Percentiles rank a stretch among this genome's conserved stretches.
Evolutionary conservation across 169 alveolate species (phyloP).

Genomic region (Plasmodium knowlesi): DNA sequence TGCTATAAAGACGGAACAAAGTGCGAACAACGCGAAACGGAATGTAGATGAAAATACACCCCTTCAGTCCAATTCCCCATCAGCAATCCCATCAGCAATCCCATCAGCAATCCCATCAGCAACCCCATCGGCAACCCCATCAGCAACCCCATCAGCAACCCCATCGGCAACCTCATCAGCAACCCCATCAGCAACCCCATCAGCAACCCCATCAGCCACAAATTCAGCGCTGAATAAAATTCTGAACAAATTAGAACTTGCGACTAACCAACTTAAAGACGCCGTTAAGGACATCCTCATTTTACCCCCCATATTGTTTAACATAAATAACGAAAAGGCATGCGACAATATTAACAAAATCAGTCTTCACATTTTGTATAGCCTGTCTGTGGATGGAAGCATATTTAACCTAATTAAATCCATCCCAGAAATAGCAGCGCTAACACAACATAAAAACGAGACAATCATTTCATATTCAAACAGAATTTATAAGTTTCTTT

Average conservation of each 20-base stretch:
- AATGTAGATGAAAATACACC: constrained; percentile 6
- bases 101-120: neutral
- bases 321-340: constrained; percentile 41
- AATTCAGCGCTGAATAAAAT: constrained; percentile 48
- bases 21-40: neutral
- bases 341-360: constrained; percentile 36
- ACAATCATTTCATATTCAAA: constrained; percentile 51
- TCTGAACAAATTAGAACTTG: constrained; percentile 63
- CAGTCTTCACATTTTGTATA: constrained; percentile 63
- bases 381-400: constrained; percentile 68
- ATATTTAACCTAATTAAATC: constrained; percentile 68
- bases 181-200: neutral
- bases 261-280: constrained; percentile 68
- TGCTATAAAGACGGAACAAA: neutral
- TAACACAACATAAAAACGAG: constrained; percentile 66
- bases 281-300: constrained; percentile 61
- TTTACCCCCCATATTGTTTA: constrained; percentile 72
- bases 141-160: neutral
- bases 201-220: neutral
- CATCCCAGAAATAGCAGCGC: constrained; percentile 67
- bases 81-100: neutral
- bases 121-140: neutral
- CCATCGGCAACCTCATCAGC: neutral
- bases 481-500: constrained; percentile 63
- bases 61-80: neutral